phyloP scores from a whole-genome alignment of 2,329 filamentous ascomycete species.

The Neonectria magnoliae region DNA sequence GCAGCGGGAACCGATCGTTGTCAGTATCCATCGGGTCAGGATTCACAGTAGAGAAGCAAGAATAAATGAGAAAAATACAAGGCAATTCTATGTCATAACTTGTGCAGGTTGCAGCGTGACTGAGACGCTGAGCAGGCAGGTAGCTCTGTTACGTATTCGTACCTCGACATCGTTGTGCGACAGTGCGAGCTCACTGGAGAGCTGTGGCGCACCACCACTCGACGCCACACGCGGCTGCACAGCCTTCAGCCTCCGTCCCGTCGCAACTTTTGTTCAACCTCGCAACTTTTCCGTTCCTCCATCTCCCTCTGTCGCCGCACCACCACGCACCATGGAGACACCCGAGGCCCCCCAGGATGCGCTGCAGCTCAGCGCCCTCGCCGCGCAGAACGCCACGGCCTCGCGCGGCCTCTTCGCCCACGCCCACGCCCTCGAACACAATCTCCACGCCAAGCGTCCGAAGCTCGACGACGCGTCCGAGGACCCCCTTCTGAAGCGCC shows the following conservation, averaged over 20 bases:
- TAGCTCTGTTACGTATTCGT: conserved; percentile 4
- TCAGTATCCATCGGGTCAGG: conserved; percentile 45
- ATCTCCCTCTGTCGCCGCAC: conserved; percentile 10
- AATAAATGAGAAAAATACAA: not conserved
- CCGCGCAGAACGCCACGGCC: conserved; percentile 47
- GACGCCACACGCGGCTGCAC: conserved; percentile 46
- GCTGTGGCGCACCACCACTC: conserved; percentile 28
- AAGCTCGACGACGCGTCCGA: conserved; percentile 50
- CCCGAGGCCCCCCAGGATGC: conserved; percentile 46
- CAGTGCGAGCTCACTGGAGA: not conserved
- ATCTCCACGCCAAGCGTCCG: conserved; percentile 49
- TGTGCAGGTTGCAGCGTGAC: conserved; percentile 1
- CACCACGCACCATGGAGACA: conserved; percentile 46
- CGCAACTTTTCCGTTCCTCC: conserved; percentile 15
- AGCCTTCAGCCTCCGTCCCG: conserved; percentile 36
- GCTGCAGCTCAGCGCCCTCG: conserved; percentile 48
- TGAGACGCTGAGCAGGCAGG: not conserved
- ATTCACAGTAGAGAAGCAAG: conserved; percentile 8
- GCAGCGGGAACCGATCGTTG: conserved; percentile 78
- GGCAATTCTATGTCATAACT: not conserved
- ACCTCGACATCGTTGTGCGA: not conserved
- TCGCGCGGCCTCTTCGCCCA: conserved; percentile 48
- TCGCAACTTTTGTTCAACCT: conserved; percentile 38
- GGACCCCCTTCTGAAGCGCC: conserved; percentile 51
- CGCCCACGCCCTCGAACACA: conserved; percentile 37